phyloP scores from a whole-genome alignment of 345 rosid genomes.

The Cochlearia excelsa region DNA sequence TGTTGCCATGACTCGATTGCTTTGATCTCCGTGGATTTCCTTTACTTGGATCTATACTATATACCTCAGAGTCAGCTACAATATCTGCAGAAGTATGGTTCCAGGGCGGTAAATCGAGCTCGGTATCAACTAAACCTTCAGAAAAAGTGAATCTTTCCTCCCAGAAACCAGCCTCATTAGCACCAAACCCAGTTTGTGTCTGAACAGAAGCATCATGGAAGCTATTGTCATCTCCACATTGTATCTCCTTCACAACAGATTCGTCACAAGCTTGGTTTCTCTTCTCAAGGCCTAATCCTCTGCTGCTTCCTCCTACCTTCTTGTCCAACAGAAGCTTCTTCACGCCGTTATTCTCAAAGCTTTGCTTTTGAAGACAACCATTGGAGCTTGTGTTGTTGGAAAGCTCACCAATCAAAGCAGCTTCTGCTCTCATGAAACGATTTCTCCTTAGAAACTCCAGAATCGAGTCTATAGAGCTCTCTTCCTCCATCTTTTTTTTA shows the following conservation, averaged over 20 bases:
- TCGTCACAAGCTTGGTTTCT: slow-evolving; percentile 45
- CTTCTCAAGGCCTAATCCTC: slow-evolving; percentile 34
- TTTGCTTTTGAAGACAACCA: slow-evolving; percentile 62
- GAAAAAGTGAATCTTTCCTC: slow-evolving; percentile 25
- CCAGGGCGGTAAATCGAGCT: slow-evolving; percentile 30
- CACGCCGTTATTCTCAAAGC: slow-evolving; percentile 47
- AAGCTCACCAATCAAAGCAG: slow-evolving; percentile 87
- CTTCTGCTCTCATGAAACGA: slow-evolving; percentile 84
- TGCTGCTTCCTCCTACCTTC: slow-evolving; percentile 45
- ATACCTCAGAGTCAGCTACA: slow-evolving; percentile 19
- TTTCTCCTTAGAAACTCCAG: slow-evolving; percentile 75
- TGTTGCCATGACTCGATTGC: slow-evolving; percentile 5
- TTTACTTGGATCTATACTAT: slow-evolving; percentile 21
- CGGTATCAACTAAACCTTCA: slow-evolving; percentile 12
- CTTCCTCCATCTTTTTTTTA: slow-evolving; percentile 55
- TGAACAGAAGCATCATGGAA: slow-evolving; percentile 45
- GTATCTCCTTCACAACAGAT: slow-evolving; percentile 75
- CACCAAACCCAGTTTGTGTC: slow-evolving; percentile 34
- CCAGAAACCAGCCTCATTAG: slow-evolving; percentile 14
- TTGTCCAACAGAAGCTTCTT: slow-evolving; percentile 37
- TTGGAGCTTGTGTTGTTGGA: slow-evolving; percentile 61
- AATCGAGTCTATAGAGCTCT: slow-evolving; percentile 65
- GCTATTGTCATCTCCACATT: slow-evolving; percentile 58
- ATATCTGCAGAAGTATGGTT: slow-evolving; percentile 18
- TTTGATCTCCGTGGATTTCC: slow-evolving; percentile 5